Percentiles rank a stretch among this genome's conserved stretches.
phyloP scores from a whole-genome alignment of 192 early-diverging fungal genomes.

The Podila clonocystis region DNA sequence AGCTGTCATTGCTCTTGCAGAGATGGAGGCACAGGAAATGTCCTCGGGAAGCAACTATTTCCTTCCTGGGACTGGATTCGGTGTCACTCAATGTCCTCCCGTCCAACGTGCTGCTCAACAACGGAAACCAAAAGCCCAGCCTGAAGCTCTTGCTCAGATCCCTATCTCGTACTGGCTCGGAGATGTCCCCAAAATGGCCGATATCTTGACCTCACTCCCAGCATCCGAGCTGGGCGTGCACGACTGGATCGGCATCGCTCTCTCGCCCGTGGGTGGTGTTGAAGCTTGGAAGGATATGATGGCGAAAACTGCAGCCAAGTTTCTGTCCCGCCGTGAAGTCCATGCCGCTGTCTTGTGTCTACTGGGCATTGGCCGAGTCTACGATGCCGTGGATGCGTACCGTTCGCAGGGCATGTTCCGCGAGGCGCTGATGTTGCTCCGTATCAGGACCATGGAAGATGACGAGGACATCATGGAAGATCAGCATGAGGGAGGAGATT shows the following conservation, averaged over 20 bases:
- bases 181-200: constrained; percentile 31
- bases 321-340: constrained; percentile 35
- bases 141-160: constrained; percentile 16
- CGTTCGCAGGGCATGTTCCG: constrained; percentile 48
- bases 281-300: constrained; percentile 57
- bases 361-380: constrained; percentile 50
- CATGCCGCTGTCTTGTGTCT: constrained; percentile 55
- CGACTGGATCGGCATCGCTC: constrained; percentile 61
- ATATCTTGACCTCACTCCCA: constrained; percentile 16
- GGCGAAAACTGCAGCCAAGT: constrained; percentile 51
- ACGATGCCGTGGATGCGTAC: constrained; percentile 58
- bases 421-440: constrained; percentile 44
- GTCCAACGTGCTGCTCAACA: too few relatives aligned
- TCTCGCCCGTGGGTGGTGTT: constrained; percentile 60
- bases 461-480: constrained; percentile 8
- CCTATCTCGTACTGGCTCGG: constrained; percentile 41
- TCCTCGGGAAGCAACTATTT: constrained; percentile 15
- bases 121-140: neutral
- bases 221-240: constrained; percentile 30
- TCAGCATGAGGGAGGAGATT: neutral
- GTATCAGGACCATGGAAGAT: constrained; percentile 31
- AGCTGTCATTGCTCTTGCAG: constrained; percentile 35
- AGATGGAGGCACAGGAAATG: constrained; percentile 30
- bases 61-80: constrained; percentile 19
- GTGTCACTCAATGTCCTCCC: constrained; percentile 5